These are phyloP conservation scores for Viridothelium virens DNA, from an alignment of 495 filamentous ascomycete species.

Conservation along the genomic window DNA sequence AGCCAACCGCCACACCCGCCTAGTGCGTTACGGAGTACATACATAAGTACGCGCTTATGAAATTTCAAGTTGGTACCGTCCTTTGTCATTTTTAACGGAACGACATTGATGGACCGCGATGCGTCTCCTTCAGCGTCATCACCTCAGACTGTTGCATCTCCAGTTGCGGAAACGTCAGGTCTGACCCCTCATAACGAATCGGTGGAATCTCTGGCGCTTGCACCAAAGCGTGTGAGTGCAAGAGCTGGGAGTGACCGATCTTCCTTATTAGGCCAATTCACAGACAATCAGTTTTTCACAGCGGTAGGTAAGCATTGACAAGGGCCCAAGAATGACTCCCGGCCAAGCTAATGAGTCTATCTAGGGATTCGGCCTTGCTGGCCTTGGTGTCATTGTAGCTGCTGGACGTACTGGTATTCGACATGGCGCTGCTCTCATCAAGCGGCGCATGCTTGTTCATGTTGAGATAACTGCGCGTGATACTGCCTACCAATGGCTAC, in stretches of 20 bases:
- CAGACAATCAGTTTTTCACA: conserved; percentile 4
- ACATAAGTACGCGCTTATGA: not conserved
- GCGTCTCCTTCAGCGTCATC: not conserved
- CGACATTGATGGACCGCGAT: conserved; percentile 8
- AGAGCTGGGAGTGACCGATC: not conserved
- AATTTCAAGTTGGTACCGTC: not conserved
- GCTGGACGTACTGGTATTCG: conserved; percentile 66
- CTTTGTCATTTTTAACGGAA: not conserved
- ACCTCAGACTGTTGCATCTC: not conserved
- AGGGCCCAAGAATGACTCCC: not conserved
- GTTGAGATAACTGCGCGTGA: conserved; percentile 91
- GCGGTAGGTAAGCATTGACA: not conserved
- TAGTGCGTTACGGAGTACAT: too few species aligned
- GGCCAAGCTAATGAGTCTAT: not conserved
- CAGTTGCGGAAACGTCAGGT: too few species aligned
- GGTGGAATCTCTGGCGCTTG: not conserved
- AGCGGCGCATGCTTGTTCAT: conserved; percentile 82
- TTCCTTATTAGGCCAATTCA: not conserved
- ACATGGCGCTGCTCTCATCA: conserved; percentile 60
- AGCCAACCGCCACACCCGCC: not conserved
- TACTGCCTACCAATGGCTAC: conserved; percentile 86
- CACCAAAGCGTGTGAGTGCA: not conserved
- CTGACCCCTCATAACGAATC: too few species aligned
- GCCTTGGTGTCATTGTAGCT: conserved; percentile 67
- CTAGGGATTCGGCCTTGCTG: conserved; percentile 72